These are phyloP conservation scores for Capillidium heterosporum DNA, from an alignment of 371 early-diverging fungal genomes.

Conservation along the genomic window DNA sequence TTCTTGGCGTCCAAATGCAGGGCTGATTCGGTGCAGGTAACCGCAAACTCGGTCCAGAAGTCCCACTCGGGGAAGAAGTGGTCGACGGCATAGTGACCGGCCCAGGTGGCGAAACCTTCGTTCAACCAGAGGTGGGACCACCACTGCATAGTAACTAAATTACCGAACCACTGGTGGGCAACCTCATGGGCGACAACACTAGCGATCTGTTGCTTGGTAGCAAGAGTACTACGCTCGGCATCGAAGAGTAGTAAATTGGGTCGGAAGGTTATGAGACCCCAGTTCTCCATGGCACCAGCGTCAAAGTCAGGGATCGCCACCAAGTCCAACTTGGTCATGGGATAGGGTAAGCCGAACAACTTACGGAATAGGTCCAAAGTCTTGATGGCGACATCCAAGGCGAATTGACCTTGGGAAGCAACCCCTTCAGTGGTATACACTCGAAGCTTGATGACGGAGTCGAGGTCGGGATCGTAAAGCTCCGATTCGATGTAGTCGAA, in stretches of 20 bases:
- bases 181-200: constrained; percentile 85
- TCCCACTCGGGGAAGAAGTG: constrained; percentile 62
- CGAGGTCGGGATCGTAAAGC: constrained; percentile 38
- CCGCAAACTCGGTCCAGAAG: constrained; percentile 58
- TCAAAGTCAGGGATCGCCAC: constrained; percentile 82
- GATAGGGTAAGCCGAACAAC: constrained; percentile 69
- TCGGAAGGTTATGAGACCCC: constrained; percentile 90
- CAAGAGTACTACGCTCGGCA: constrained; percentile 34
- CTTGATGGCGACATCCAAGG: constrained; percentile 48
- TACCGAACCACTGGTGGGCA: constrained; percentile 96
- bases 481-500: constrained; percentile 68
- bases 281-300: constrained; percentile 86
- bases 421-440: constrained; percentile 60
- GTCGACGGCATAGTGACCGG: constrained; percentile 65
- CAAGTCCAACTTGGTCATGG: constrained; percentile 77
- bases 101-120: constrained; percentile 95
- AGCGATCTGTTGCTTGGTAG: constrained; percentile 54
- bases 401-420: constrained; percentile 53
- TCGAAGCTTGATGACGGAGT: constrained; percentile 40
- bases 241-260: constrained; percentile 52
- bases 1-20: constrained; percentile 58
- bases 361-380: constrained; percentile 57
- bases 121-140: constrained; percentile 93
- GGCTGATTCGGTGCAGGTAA: constrained; percentile 43
- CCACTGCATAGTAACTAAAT: constrained; percentile 77